Evolutionary conservation across 202 grass and related monocot genomes (phyloP).

Genomic region (Saccharum hybrid): DNA sequence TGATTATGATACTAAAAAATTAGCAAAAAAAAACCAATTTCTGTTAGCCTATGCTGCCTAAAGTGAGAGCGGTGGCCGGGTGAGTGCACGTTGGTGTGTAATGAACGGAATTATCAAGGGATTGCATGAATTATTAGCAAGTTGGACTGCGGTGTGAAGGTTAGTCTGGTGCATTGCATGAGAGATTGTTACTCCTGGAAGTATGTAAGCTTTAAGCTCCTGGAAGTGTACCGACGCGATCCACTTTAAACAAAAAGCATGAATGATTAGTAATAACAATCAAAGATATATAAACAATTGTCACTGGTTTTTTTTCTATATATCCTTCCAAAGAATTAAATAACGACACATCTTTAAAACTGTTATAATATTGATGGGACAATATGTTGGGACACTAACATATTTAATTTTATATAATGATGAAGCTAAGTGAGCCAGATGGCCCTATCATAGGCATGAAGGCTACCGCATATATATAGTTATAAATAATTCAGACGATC

Average conservation of each 20-base stretch:
- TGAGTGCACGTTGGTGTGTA: conserved; percentile 29
- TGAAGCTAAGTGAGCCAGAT: not conserved
- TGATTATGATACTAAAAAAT: not conserved
- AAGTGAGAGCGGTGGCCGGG: not conserved
- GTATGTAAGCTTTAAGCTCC: too few relatives aligned
- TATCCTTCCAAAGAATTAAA: conserved; percentile 25
- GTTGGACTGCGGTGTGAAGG: too few relatives aligned
- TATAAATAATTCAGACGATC: not conserved
- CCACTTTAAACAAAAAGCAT: not conserved
- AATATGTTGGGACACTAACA: not conserved
- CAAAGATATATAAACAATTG: not conserved
- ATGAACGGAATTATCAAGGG: conserved; percentile 25
- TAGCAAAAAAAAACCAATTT: not conserved
- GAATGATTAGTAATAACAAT: not conserved
- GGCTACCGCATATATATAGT: not conserved
- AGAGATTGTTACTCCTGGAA: too few relatives aligned
- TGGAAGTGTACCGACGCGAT: too few relatives aligned
- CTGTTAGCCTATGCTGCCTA: conserved; percentile 11
- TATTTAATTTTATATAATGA: not conserved
- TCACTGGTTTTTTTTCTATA: not conserved
- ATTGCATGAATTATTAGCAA: conserved; percentile 22
- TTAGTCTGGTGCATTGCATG: too few relatives aligned
- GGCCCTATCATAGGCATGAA: not conserved
- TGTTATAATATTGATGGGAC: not conserved
- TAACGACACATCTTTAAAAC: conserved; percentile 4